Evolutionary conservation across 2,329 filamentous ascomycete genomes (phyloP).

Genomic region (Talaromyces atroroseus): DNA sequence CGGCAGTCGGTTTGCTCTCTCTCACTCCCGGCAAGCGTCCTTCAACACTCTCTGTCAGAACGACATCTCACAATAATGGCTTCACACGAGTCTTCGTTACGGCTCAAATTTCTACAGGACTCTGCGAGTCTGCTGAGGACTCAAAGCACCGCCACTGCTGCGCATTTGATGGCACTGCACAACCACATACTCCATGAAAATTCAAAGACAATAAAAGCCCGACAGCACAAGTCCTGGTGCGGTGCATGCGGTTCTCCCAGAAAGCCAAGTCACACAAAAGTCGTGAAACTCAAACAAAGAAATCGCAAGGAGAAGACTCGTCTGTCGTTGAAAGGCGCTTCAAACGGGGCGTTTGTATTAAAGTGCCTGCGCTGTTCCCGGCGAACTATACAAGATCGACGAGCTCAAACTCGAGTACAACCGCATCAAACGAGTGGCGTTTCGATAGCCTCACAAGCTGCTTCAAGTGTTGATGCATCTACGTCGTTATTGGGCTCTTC

Average conservation of each 20-base stretch:
- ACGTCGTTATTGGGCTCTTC: constrained; percentile 14
- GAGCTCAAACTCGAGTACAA: constrained; percentile 15
- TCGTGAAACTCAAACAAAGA: constrained; percentile 21
- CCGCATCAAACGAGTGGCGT: constrained; percentile 15
- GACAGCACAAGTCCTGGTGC: constrained; percentile 32
- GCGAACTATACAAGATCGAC: constrained; percentile 21
- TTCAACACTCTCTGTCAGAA: neutral
- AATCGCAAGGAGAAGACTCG: constrained; percentile 9
- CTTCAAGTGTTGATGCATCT: neutral
- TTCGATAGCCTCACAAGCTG: neutral
- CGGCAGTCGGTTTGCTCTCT: neutral
- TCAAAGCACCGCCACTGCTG: constrained; percentile 36
- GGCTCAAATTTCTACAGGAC: constrained; percentile 33
- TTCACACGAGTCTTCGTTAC: constrained; percentile 18
- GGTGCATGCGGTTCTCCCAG: constrained; percentile 37
- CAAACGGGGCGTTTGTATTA: constrained; percentile 27
- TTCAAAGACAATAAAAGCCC: constrained; percentile 26
- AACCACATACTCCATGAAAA: constrained; percentile 32
- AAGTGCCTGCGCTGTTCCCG: constrained; percentile 34
- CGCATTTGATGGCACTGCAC: constrained; percentile 35
- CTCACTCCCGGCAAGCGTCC: neutral
- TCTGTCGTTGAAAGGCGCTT: constrained; percentile 11
- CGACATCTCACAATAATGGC: constrained; percentile 16
- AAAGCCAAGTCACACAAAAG: constrained; percentile 26
- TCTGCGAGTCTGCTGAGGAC: constrained; percentile 29